Percentiles rank a stretch among this genome's conserved stretches.
Conservation (phyloP, 306 rosid species). For the Corylus heterophylla region DNA sequence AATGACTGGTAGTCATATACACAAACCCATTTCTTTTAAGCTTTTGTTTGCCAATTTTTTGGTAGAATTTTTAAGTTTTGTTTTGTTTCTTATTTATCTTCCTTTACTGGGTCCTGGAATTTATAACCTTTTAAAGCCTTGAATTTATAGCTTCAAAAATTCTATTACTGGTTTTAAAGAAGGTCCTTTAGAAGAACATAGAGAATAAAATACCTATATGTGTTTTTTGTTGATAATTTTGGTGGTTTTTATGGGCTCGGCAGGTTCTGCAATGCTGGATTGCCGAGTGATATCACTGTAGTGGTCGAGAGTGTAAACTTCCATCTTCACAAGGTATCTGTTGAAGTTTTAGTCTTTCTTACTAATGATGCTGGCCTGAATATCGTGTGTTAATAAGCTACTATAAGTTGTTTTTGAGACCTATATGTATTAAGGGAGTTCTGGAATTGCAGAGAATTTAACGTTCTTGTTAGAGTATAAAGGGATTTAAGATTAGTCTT, state of each 20-base stretch:
- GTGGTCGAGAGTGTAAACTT: slow-evolving; percentile 60
- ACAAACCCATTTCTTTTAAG: not conserved
- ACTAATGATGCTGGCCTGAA: not conserved
- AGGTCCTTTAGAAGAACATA: not conserved
- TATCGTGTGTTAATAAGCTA: not conserved
- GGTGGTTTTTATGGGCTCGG: slow-evolving; percentile 22
- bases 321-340: slow-evolving; percentile 81
- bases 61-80: not conserved
- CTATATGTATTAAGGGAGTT: not conserved
- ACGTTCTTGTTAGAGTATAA: not conserved
- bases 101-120: slow-evolving; percentile 4
- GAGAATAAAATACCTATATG: slow-evolving; percentile 3
- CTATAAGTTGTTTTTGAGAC: not conserved
- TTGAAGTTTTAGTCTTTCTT: not conserved
- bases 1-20: slow-evolving; percentile 59
- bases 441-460: not conserved
- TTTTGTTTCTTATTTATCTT: not conserved
- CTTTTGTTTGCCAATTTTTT: not conserved
- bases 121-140: not conserved
- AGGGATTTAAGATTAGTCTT: not conserved
- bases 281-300: slow-evolving; percentile 69
- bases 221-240: not conserved
- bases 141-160: slow-evolving; percentile 6
- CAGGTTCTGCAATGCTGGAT: slow-evolving; percentile 72
- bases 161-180: not conserved